Conservation (phyloP, 257 asterid genomes). For the Osmanthus fragrans region DNA sequence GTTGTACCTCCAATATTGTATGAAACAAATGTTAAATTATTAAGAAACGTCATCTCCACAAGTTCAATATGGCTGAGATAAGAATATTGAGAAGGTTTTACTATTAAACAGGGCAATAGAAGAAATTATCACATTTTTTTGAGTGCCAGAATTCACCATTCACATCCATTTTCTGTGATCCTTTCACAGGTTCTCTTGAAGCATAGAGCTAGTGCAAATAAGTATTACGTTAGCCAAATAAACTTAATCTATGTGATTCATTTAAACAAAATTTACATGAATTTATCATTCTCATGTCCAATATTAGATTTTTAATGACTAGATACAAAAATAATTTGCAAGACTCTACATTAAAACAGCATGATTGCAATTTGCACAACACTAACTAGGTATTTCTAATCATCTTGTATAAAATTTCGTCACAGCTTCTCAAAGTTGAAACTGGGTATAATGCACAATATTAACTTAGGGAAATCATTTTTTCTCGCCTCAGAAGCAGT, state of each 20-base stretch:
- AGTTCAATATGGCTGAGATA: no score
- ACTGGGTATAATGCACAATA: neutral
- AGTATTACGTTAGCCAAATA: neutral
- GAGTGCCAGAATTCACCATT: neutral
- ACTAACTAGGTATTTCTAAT: neutral
- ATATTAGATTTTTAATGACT: neutral
- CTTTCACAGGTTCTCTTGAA: neutral
- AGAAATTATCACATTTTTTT: no score
- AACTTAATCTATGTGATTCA: neutral
- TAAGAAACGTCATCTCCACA: no score
- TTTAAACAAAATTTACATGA: neutral
- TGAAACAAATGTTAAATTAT: no score
- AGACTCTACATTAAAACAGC: constrained; percentile 6
- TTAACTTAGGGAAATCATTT: constrained; percentile 18
- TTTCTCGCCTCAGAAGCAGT: neutral
- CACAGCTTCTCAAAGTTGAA: neutral
- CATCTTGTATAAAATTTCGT: neutral
- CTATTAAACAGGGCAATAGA: no score
- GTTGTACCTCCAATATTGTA: no score
- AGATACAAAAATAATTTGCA: constrained; percentile 10
- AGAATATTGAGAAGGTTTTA: no score
- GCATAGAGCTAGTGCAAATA: neutral
- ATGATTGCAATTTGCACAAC: neutral
- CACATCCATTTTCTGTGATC: neutral
- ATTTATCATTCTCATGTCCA: neutral